A percentile compares a stretch with the other conserved stretches of the same genome.
Conservation (phyloP, 371 early-diverging fungal genomes). For the Circinella umbellata region DNA sequence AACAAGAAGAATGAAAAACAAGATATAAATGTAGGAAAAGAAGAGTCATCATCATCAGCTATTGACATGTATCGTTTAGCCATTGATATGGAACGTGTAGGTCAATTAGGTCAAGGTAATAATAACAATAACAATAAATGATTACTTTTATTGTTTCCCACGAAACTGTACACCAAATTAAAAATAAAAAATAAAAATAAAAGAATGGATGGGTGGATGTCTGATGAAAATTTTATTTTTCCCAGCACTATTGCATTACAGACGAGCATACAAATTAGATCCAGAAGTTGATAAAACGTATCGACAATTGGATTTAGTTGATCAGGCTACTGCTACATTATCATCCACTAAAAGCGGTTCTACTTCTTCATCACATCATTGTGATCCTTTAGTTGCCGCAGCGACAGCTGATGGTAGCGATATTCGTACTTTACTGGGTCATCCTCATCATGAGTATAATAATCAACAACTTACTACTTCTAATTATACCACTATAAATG, state of each 20-base stretch:
- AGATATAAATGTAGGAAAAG: background rate
- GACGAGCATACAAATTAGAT: constrained; percentile 43
- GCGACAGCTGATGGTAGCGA: constrained; percentile 16
- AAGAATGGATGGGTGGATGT: no score
- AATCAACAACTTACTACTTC: background rate
- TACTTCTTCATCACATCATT: background rate
- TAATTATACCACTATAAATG: background rate
- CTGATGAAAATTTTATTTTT: constrained; percentile 5
- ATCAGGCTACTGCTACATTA: background rate
- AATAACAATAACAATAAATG: background rate
- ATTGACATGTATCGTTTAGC: constrained; percentile 36
- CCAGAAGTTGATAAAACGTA: constrained; percentile 36
- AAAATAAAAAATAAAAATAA: background rate
- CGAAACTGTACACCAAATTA: background rate
- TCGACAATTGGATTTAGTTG: background rate
- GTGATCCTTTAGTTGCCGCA: constrained; percentile 9
- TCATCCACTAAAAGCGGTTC: no score
- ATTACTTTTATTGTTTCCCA: constrained; percentile 1
- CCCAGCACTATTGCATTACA: constrained; percentile 40
- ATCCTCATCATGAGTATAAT: background rate
- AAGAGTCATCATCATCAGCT: constrained; percentile 6
- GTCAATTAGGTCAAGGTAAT: constrained; percentile 39
- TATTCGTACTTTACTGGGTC: constrained; percentile 3
- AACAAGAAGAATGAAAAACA: background rate
- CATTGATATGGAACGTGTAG: constrained; percentile 34